Evolutionary conservation across 1,139 yeast genomes (phyloP).

Genomic region (Suhomyces anneliseae): DNA sequence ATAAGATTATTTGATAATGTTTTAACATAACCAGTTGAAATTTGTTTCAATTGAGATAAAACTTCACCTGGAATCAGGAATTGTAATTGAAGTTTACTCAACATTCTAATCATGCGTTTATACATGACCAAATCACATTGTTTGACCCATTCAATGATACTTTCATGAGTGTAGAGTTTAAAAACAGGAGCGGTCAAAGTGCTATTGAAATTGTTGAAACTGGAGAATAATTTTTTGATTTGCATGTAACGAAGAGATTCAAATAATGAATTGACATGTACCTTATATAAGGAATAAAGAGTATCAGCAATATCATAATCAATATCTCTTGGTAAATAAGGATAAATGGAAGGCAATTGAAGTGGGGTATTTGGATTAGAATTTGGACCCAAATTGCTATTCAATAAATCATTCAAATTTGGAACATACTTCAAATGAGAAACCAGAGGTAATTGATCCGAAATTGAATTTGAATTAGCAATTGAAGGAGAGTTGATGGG

Average conservation of each 20-base stretch:
- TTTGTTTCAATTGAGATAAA: slow-evolving; percentile 46
- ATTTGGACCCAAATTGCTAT: slow-evolving; percentile 19
- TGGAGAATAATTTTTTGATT: slow-evolving; percentile 55
- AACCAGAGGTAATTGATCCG: slow-evolving; percentile 20
- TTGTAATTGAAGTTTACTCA: slow-evolving; percentile 67
- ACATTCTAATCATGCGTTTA: slow-evolving; percentile 58
- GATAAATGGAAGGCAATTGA: slow-evolving; percentile 52
- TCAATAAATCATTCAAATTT: slow-evolving; percentile 30
- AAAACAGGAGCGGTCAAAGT: slow-evolving; percentile 66
- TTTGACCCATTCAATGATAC: slow-evolving; percentile 59
- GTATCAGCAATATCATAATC: slow-evolving; percentile 66
- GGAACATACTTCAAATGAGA: slow-evolving; percentile 38
- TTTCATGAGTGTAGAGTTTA: slow-evolving; percentile 54
- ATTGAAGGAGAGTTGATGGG: slow-evolving; percentile 20
- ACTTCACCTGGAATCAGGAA: slow-evolving; percentile 55
- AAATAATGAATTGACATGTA: slow-evolving; percentile 62
- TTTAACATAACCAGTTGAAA: slow-evolving; percentile 44
- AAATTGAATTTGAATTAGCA: slow-evolving; percentile 13
- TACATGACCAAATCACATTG: slow-evolving; percentile 67
- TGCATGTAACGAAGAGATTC: slow-evolving; percentile 71
- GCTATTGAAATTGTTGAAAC: slow-evolving; percentile 55
- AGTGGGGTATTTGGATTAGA: slow-evolving; percentile 32
- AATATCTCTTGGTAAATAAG: slow-evolving; percentile 47
- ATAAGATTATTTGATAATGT: slow-evolving; percentile 35
- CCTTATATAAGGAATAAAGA: slow-evolving; percentile 57